Base-by-base conservation (phyloP, 495 filamentous ascomycete genomes). In the Penicillium cataractarum region DNA sequence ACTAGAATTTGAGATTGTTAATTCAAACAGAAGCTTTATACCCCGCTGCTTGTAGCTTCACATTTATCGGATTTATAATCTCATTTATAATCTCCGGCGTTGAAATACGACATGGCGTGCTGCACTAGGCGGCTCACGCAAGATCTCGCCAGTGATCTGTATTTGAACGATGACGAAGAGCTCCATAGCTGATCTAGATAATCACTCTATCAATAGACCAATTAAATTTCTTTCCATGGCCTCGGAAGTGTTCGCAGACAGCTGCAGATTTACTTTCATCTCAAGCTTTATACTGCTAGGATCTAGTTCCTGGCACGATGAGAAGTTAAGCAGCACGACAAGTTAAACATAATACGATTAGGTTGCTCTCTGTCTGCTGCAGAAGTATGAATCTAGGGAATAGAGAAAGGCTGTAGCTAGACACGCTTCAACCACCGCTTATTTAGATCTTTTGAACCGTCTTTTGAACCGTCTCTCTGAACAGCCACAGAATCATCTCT, bases 21-120 rank as follows among this genome's bases (percentile, higher is more conserved):
- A 42, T 8, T n/a, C n/a, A n/a, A n/a, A 9, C 39, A 42, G 5
- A 21, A 0, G 19, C 22, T 24, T 37, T 55, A 55, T 55, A 55
- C 35, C 53, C 33, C 33, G 53, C 32, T 33, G 21, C 7, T 40
- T 26, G 17, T 7, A 39, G 2, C 17, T 24, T 37, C n/a, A 39
- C 13, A 22, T 26, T 55, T 32, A 50, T 50, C 9, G 13, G 4
- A 55, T 55, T 55, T 55, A n/a, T 40, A 55, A 55, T 37, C 53
- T 8, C 13, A 55, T 55, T 55, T 40, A 35, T 55, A 55, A 55
- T 37, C 53, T 10, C 26, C 53, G 33, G 22, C 4, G 29, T 40
- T 55, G 32, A 26, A 50, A 13, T 50, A 19, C 7, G 21, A 6
- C 13, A 55, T 55, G 53, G 53, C 53, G 53, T 55, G 53, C 53